These are phyloP conservation scores for Conidiobolus coronatus DNA, from an alignment of 371 early-diverging fungal species.

Conservation along the genomic window DNA sequence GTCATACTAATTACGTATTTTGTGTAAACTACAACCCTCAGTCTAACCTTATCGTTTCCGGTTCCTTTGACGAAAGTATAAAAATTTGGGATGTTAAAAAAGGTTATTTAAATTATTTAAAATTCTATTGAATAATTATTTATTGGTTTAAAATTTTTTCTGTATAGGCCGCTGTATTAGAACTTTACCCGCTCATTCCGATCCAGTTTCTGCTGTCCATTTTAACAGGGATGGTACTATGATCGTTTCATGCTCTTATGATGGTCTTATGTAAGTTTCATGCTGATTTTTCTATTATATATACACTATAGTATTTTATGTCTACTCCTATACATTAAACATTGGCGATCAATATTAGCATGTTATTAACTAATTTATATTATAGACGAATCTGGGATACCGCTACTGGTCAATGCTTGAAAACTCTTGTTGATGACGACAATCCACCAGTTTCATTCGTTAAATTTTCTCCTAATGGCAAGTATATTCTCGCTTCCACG, in stretches of 20 bases:
- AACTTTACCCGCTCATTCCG: constrained; percentile 82
- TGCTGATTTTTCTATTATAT: not conserved
- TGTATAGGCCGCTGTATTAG: constrained; percentile 56
- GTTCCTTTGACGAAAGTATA: constrained; percentile 93
- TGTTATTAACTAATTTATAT: not conserved
- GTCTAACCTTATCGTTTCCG: constrained; percentile 82
- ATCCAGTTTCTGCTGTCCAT: constrained; percentile 86
- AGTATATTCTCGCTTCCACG: constrained; percentile 86
- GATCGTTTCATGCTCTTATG: constrained; percentile 84
- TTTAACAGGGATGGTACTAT: constrained; percentile 93
- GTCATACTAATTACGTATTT: constrained; percentile 90
- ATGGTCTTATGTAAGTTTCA: constrained; percentile 66
- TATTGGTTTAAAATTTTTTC: not conserved
- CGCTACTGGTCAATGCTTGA: constrained; percentile 83
- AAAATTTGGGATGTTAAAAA: constrained; percentile 89
- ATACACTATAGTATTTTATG: too few species aligned
- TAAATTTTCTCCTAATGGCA: constrained; percentile 95
- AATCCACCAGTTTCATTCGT: constrained; percentile 92
- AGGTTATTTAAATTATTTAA: constrained; percentile 18
- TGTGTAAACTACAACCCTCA: constrained; percentile 91
- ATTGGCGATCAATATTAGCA: too few species aligned
- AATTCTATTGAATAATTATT: not conserved
- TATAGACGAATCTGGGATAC: constrained; percentile 90
- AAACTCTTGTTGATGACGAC: constrained; percentile 81
- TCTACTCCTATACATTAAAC: constrained; percentile 2